Percentiles rank a stretch among this genome's conserved stretches.
These are phyloP conservation scores for Logfia minima DNA, from an alignment of 129 eudicot species.

Conservation along the genomic window DNA sequence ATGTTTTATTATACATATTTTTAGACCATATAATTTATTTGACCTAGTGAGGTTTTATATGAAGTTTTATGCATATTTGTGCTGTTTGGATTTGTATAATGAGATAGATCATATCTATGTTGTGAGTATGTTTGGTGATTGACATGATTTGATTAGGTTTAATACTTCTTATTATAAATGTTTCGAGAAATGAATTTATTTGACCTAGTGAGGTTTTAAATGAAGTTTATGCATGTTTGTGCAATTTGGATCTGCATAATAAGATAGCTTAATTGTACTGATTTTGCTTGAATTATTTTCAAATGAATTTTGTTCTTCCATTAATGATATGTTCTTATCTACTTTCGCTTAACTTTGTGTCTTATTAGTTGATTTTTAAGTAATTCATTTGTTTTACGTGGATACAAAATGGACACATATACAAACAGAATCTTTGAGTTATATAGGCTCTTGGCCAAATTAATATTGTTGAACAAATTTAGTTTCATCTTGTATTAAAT, in stretches of 20 bases:
- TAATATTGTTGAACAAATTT: background rate
- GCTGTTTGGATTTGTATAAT: conserved; percentile 19
- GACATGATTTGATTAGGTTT: background rate
- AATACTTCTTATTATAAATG: background rate
- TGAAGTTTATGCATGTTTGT: conserved; percentile 14
- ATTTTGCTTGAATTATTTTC: conserved; percentile 3
- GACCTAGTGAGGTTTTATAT: background rate
- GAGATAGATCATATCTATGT: conserved; percentile 6
- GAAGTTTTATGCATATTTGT: background rate
- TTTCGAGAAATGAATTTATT: conserved; percentile 5
- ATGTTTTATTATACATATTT: background rate
- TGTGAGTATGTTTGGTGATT: conserved; percentile 14
- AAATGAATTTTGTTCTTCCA: conserved; percentile 2
- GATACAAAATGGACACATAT: conserved; percentile 3
- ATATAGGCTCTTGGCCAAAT: conserved; percentile 10
- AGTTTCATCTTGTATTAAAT: background rate
- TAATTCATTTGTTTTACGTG: conserved; percentile 28
- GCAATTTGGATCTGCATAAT: conserved; percentile 26
- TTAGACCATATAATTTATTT: conserved; percentile 6
- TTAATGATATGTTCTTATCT: conserved; percentile 11
- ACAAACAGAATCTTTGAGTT: conserved; percentile 13
- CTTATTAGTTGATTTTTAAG: background rate
- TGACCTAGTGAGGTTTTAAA: conserved; percentile 5
- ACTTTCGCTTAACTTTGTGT: background rate
- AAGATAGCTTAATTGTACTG: conserved; percentile 8